Conservation (phyloP, 257 asterid genomes). For the Solanum dulcamara region DNA sequence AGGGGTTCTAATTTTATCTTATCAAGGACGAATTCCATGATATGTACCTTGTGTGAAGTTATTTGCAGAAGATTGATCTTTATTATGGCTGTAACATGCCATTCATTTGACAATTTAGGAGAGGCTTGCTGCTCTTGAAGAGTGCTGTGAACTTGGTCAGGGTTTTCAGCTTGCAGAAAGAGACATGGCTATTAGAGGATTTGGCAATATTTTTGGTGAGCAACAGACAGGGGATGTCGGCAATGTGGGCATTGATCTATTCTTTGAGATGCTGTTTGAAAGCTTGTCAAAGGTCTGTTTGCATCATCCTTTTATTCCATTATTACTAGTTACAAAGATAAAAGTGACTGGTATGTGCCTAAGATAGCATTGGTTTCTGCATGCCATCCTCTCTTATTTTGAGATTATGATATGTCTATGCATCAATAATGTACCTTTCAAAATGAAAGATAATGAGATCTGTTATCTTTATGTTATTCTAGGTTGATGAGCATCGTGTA, state of each 20-base stretch:
- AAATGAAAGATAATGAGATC: background rate
- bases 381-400: background rate
- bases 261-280: conserved; percentile 98
- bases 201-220: conserved; percentile 96
- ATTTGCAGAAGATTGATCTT: background rate
- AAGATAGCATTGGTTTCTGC: background rate
- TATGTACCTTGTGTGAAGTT: background rate
- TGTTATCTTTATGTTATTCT: conserved; percentile 19
- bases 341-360: background rate
- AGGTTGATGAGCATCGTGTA: conserved; percentile 91
- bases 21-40: background rate
- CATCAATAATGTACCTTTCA: background rate
- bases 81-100: background rate
- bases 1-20: background rate
- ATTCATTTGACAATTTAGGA: conserved; percentile 44
- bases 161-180: conserved; percentile 98
- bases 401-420: background rate
- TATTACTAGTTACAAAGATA: background rate
- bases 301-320: background rate
- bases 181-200: conserved; percentile 98
- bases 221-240: conserved; percentile 99
- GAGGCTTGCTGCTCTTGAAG: conserved; percentile 94
- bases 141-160: conserved; percentile 89
- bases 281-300: conserved; percentile 85
- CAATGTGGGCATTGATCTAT: conserved; percentile 96